phyloP scores from a whole-genome alignment of 2,329 filamentous ascomycete genomes.

The Chaetomiaceae sp. region DNA sequence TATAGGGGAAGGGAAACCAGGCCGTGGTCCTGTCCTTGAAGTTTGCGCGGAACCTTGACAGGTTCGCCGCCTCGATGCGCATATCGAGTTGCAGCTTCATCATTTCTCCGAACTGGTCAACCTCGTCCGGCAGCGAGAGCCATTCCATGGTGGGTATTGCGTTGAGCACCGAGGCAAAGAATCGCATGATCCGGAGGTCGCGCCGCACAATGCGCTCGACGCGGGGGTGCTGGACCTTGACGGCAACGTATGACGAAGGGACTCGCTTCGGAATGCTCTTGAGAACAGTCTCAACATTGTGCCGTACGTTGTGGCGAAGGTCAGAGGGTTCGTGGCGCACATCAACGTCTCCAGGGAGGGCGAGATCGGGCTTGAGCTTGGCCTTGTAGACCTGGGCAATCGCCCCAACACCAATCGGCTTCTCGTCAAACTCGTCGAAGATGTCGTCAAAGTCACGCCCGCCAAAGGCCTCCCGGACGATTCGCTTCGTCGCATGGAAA shows the following conservation, averaged over 20 bases:
- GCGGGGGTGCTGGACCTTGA: constrained; percentile 91
- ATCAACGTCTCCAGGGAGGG: constrained; percentile 58
- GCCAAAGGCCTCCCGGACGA: constrained; percentile 75
- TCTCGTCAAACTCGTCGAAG: constrained; percentile 91
- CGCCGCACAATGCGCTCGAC: constrained; percentile 88
- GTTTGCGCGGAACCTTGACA: constrained; percentile 81
- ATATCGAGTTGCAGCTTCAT: constrained; percentile 97
- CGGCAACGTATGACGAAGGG: constrained; percentile 86
- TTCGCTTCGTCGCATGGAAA: constrained; percentile 71
- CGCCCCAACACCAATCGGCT: constrained; percentile 85
- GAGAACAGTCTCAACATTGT: constrained; percentile 78
- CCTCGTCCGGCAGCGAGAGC: constrained; percentile 93
- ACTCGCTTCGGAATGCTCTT: constrained; percentile 83
- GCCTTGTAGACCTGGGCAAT: constrained; percentile 98
- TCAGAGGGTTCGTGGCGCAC: constrained; percentile 37
- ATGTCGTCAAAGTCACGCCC: constrained; percentile 81
- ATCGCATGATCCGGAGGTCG: constrained; percentile 88
- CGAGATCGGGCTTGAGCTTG: constrained; percentile 76
- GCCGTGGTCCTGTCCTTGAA: constrained; percentile 86
- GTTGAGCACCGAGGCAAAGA: constrained; percentile 83
- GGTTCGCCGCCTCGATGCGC: constrained; percentile 87
- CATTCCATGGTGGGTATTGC: constrained; percentile 91
- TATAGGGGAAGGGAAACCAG: constrained; percentile 96
- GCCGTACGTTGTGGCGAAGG: constrained; percentile 65
- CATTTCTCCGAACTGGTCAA: constrained; percentile 93